phyloP scores from a whole-genome alignment of 805 yeast genomes.

The Candida silvicultrix region DNA sequence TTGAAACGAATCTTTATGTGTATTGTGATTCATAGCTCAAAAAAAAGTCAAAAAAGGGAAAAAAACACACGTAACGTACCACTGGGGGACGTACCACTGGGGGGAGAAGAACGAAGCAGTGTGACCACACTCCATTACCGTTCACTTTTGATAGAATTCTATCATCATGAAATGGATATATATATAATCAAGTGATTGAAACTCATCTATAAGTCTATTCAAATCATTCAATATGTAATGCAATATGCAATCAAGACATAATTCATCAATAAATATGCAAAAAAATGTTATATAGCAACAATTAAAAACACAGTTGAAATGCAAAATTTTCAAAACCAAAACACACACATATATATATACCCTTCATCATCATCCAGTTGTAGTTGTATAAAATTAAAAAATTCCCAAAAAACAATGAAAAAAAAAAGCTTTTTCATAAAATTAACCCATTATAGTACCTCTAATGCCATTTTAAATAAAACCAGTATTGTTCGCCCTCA shows the following conservation, averaged over 20 bases:
- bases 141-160: no score
- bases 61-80: neutral
- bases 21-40: constrained; percentile 1
- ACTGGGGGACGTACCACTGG: neutral
- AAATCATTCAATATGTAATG: no score
- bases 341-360: neutral
- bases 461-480: constrained; percentile 20
- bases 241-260: no score
- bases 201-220: no score
- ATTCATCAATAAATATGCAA: no score
- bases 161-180: no score
- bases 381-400: neutral
- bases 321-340: neutral
- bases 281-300: no score
- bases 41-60: constrained; percentile 3
- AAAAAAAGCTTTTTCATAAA: constrained; percentile 1
- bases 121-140: no score
- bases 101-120: no score
- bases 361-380: neutral
- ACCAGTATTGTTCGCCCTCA: neutral
- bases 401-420: constrained; percentile 9
- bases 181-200: no score
- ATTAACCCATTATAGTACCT: constrained; percentile 11
- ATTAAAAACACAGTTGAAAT: no score
- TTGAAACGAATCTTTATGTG: neutral